Base-by-base conservation (phyloP, 768 basidiomycete genomes). In the Russula vinacea region DNA sequence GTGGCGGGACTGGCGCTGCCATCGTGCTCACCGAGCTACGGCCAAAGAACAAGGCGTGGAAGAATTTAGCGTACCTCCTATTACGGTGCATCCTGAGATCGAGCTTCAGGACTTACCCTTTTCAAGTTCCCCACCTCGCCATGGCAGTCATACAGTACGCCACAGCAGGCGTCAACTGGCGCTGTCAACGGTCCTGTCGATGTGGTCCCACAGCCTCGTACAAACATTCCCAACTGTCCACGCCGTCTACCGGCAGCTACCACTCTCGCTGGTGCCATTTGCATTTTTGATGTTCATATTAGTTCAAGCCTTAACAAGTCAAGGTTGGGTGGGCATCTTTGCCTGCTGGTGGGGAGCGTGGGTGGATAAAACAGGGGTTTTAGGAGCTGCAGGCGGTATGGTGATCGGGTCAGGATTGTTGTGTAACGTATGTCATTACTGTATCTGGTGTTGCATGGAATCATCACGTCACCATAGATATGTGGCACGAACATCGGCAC, bases 281-380 rank as follows among this genome's bases (percentile, higher is more conserved):
- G 91, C 94, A 0, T 94, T 98, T 72, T 87, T 89, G 0, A 93
- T 95, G 75, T 98, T 98, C 77, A 92, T 98, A 68, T 84, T 98
- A 62, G 92, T 96, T 62, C 89, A 95, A 71, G 90, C 82, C 0
- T 81, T 98, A 7, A 80, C 85, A 14, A 80, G 85, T 65, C 85
- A 88, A 63, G 93, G 93, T 32, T 98, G 95, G 94, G 92, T 96
- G 10, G 79, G 84, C 14, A 80, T 94, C 26, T 96, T 95, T 71
- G 88, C 85, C 0, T 68, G 69, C 3, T 92, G 91, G 90, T 82
- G 81, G 81, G 70, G 63, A 4, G 73, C 76, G 8, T 82, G 81
- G 81, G 77, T 76, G 8, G 60, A 65, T 37, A 68, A 64, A 39
- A 77, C 76, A 1, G 76, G 76, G 11, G 60, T 69, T 4, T 62